Conservation (phyloP, 2,329 filamentous ascomycete genomes). For the Neonectria coccinea region DNA sequence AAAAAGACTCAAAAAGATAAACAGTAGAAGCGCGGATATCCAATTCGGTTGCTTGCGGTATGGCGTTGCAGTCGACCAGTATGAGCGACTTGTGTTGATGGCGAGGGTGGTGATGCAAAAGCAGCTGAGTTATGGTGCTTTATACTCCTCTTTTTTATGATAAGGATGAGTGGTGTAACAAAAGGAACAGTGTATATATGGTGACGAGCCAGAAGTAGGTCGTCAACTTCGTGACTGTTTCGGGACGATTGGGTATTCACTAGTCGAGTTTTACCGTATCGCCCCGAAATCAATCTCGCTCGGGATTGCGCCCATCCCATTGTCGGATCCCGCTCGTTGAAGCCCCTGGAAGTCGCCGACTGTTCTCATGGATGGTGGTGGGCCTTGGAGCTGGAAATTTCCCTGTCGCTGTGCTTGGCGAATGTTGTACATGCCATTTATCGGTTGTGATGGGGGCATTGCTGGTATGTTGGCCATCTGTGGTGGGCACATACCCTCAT, state of each 20-base stretch:
- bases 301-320: conserved; percentile 46
- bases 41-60: conserved; percentile 8
- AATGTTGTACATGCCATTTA: conserved; percentile 47
- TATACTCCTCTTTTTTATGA: conserved; percentile 4
- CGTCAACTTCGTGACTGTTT: background rate
- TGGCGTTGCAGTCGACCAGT: conserved; percentile 1
- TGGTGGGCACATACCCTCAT: conserved; percentile 48
- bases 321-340: conserved; percentile 58
- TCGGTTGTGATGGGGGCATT: conserved; percentile 45
- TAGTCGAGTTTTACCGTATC: conserved; percentile 24
- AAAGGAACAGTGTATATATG: conserved; percentile 17
- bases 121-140: conserved; percentile 6
- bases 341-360: conserved; percentile 61
- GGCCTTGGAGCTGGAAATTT: conserved; percentile 49
- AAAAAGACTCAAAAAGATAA: conserved; percentile 12
- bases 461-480: conserved; percentile 43
- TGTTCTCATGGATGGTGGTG: conserved; percentile 43
- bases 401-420: conserved; percentile 47
- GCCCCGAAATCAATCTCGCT: conserved; percentile 45
- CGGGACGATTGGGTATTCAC: background rate
- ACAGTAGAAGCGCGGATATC: background rate
- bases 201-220: conserved; percentile 1
- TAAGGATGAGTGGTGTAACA: background rate
- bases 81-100: conserved; percentile 2
- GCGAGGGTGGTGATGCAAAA: background rate